Conservation (phyloP, 129 eudicot genomes). For the Cynara cardunculus region DNA sequence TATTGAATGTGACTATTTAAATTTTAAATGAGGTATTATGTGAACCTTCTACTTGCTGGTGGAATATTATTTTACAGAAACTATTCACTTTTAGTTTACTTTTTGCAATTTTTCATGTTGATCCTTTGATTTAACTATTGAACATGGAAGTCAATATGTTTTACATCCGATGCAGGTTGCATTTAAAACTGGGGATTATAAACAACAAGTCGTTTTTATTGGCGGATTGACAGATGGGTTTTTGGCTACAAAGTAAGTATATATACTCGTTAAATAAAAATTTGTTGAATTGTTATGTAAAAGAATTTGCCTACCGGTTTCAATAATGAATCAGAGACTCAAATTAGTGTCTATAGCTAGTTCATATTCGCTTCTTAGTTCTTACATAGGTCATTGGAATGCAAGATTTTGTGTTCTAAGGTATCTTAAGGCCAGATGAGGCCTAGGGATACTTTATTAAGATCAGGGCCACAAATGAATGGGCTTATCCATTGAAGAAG, state of each 20-base stretch:
- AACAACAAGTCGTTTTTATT: slow-evolving; percentile 77
- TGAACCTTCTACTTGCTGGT: not conserved
- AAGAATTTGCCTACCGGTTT: not conserved
- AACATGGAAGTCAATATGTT: slow-evolving; percentile 5
- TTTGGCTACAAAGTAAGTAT: slow-evolving; percentile 91
- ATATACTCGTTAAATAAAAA: not conserved
- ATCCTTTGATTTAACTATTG: not conserved
- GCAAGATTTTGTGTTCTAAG: not conserved
- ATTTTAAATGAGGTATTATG: not conserved
- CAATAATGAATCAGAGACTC: not conserved
- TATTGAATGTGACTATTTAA: not conserved
- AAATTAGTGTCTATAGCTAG: not conserved
- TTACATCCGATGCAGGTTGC: slow-evolving; percentile 63
- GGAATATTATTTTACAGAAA: not conserved
- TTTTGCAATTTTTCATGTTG: not conserved
- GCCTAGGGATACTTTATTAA: not conserved
- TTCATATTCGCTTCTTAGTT: not conserved
- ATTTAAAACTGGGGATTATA: slow-evolving; percentile 84
- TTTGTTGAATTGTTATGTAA: not conserved
- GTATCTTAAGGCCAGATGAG: not conserved
- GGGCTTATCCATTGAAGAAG: not conserved
- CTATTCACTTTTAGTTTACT: not conserved
- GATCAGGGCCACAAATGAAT: not conserved
- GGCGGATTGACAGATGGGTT: slow-evolving; percentile 92
- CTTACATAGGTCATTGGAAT: not conserved